Evolutionary conservation across 1,284 basidiomycete genomes (phyloP).

Genomic region (Dichomitus squalens): DNA sequence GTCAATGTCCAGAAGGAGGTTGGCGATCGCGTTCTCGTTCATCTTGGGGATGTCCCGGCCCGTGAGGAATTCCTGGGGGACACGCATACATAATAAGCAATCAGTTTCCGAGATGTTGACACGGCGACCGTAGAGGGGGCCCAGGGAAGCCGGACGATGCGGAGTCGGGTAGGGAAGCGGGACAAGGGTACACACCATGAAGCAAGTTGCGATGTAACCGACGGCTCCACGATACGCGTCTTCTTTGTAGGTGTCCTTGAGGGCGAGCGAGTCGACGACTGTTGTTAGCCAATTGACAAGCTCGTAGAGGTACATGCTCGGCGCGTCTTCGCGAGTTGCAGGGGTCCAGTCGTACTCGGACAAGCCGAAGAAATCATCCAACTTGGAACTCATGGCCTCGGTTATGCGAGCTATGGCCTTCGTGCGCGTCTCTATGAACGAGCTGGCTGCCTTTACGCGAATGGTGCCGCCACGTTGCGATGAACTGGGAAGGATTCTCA

Average conservation of each 20-base stretch:
- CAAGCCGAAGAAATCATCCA: conserved; percentile 96
- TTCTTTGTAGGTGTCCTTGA: conserved; percentile 85
- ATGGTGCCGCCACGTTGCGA: conserved; percentile 84
- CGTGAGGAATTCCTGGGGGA: conserved; percentile 74
- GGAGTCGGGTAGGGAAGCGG: neutral
- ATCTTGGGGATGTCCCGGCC: conserved; percentile 78
- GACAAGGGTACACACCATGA: conserved; percentile 66
- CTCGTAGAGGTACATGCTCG: conserved; percentile 94
- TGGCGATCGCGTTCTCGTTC: conserved; percentile 88
- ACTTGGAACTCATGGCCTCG: conserved; percentile 84
- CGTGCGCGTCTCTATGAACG: conserved; percentile 73
- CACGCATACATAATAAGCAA: neutral
- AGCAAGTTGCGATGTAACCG: conserved; percentile 80
- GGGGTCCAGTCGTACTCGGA: conserved; percentile 96
- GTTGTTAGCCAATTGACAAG: conserved; percentile 96
- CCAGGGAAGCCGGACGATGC: neutral
- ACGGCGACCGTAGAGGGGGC: neutral
- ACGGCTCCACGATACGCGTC: conserved; percentile 88
- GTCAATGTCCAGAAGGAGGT: conserved; percentile 80
- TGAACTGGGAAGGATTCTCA: conserved; percentile 34
- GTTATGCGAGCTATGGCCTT: conserved; percentile 82
- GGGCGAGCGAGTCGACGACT: conserved; percentile 90
- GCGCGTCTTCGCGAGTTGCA: conserved; percentile 60
- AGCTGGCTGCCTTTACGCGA: conserved; percentile 63
- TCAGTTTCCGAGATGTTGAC: neutral